phyloP scores from a whole-genome alignment of 116 monocot genomes.

The Posidonia oceanica region DNA sequence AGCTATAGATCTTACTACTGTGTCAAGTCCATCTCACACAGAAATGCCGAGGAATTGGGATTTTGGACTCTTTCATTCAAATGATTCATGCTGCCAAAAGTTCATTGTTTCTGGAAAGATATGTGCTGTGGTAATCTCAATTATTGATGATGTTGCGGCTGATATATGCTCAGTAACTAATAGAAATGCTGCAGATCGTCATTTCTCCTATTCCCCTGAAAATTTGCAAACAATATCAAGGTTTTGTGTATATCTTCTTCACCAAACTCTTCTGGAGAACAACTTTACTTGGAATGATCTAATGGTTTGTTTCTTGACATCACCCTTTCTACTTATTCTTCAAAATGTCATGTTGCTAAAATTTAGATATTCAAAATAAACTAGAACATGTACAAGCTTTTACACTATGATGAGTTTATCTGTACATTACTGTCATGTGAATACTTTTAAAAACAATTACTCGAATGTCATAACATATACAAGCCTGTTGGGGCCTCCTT shows the following conservation, averaged over 20 bases:
- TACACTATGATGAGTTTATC: not conserved
- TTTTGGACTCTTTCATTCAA: constrained; percentile 19
- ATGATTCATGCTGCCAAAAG: constrained; percentile 42
- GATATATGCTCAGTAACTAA: constrained; percentile 28
- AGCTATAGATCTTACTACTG: constrained; percentile 5
- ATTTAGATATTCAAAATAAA: not conserved
- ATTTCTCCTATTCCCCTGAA: constrained; percentile 7
- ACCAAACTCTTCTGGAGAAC: constrained; percentile 43
- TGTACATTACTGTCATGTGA: too few species aligned
- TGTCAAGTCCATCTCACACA: not conserved
- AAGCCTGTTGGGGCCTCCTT: too few species aligned
- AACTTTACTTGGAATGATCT: constrained; percentile 55
- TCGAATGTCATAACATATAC: too few species aligned
- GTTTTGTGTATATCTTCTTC: constrained; percentile 42
- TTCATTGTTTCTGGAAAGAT: constrained; percentile 39
- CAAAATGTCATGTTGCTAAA: not conserved
- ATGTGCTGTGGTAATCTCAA: constrained; percentile 44
- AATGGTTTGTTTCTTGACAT: constrained; percentile 30
- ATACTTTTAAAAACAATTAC: too few species aligned
- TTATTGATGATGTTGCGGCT: constrained; percentile 32
- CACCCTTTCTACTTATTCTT: not conserved
- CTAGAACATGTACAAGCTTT: not conserved
- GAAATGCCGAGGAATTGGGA: constrained; percentile 8
- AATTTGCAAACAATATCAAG: constrained; percentile 29
- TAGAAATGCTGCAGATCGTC: constrained; percentile 2